phyloP scores from a whole-genome alignment of 352 stramenopile genomes.

The Albugo laibachii region DNA sequence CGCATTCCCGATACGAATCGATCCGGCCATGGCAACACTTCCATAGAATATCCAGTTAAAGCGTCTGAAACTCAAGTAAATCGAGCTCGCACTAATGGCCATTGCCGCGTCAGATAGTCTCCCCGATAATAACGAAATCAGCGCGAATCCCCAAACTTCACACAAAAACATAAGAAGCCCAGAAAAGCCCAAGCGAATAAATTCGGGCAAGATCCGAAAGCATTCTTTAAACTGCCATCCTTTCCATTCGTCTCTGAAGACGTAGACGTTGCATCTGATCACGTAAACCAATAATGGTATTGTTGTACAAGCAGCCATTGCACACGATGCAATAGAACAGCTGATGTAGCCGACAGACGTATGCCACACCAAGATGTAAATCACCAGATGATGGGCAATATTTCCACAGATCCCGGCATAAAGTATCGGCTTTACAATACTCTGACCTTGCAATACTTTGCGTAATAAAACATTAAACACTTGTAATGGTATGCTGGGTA shows the following conservation, averaged over 20 bases:
- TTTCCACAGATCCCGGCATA: slow-evolving; percentile 54
- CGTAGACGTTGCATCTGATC: slow-evolving; percentile 34
- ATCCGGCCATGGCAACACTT: slow-evolving; percentile 41
- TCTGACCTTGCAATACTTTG: slow-evolving; percentile 74
- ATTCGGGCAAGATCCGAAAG: slow-evolving; percentile 41
- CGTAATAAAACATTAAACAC: slow-evolving; percentile 63
- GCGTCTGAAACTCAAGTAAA: slow-evolving; percentile 52
- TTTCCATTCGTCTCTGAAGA: slow-evolving; percentile 33
- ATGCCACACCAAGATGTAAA: slow-evolving; percentile 78
- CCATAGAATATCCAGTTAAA: slow-evolving; percentile 55
- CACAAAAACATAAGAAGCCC: slow-evolving; percentile 75
- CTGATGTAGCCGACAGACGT: slow-evolving; percentile 50
- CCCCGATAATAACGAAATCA: slow-evolving; percentile 44
- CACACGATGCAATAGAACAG: slow-evolving; percentile 46
- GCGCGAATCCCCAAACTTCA: slow-evolving; percentile 70
- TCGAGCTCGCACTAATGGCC: slow-evolving; percentile 68
- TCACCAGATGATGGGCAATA: slow-evolving; percentile 51
- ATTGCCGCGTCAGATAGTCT: slow-evolving; percentile 56
- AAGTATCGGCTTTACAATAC: slow-evolving; percentile 70
- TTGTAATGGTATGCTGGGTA: slow-evolving; percentile 67
- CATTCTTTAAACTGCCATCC: slow-evolving; percentile 49
- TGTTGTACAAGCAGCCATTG: slow-evolving; percentile 20
- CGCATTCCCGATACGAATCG: slow-evolving; percentile 69
- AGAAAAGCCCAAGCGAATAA: slow-evolving; percentile 54
- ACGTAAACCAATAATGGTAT: slow-evolving; percentile 19